These are phyloP conservation scores for Stachybotrys echinatus DNA, from an alignment of 2,329 filamentous ascomycete genomes.

Conservation along the genomic window DNA sequence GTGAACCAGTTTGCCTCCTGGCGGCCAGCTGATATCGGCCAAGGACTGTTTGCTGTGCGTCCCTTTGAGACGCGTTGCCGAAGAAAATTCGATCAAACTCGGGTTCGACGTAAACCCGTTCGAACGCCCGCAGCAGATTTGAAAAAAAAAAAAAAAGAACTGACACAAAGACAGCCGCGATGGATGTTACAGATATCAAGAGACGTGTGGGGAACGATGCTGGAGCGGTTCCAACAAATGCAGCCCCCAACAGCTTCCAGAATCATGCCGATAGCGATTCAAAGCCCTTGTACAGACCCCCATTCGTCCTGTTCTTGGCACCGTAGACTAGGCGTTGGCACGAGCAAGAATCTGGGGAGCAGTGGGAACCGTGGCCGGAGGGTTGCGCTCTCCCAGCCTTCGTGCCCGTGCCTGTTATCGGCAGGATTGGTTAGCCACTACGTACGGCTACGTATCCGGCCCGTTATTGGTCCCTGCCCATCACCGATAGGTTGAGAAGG, in stretches of 20 bases:
- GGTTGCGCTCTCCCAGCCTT: slow-evolving; percentile 19
- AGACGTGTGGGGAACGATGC: neutral
- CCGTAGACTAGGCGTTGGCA: slow-evolving; percentile 12
- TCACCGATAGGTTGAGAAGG: neutral
- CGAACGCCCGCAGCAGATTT: no score
- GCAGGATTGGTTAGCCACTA: slow-evolving; percentile 20
- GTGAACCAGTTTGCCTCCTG: no score
- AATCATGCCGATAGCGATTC: slow-evolving; percentile 20
- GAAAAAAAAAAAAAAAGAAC: no score
- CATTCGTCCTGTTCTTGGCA: neutral
- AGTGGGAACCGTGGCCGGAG: slow-evolving; percentile 16
- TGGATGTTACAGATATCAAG: neutral
- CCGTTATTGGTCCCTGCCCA: slow-evolving; percentile 22
- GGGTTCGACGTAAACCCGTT: no score
- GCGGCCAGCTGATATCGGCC: no score
- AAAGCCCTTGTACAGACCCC: slow-evolving; percentile 8
- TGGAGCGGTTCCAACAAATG: no score
- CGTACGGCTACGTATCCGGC: slow-evolving; percentile 27
- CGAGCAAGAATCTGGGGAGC: slow-evolving; percentile 24
- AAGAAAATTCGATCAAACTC: no score
- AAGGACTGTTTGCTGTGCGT: no score
- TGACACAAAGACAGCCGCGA: no score
- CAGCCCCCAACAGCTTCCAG: slow-evolving; percentile 18
- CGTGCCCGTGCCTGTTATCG: slow-evolving; percentile 19
- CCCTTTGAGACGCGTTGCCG: no score